Conservation (phyloP, 2,329 filamentous ascomycete genomes). For the Hypoxylon sp. region DNA sequence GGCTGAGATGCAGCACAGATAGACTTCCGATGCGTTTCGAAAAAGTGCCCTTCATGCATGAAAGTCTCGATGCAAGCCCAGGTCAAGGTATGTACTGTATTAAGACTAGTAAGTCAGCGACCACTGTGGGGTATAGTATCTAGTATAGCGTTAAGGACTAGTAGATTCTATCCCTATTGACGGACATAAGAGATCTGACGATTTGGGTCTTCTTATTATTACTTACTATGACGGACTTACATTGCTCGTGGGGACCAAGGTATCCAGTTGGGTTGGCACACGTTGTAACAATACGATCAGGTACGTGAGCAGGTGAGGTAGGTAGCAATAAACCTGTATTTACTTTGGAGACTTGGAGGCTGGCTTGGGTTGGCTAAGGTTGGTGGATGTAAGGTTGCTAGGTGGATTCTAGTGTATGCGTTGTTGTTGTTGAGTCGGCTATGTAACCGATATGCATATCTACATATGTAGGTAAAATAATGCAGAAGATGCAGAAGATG, state of each 20-base stretch:
- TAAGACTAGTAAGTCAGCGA: conserved; percentile 31
- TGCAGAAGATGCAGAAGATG: conserved; percentile 30
- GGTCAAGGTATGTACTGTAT: conserved; percentile 8
- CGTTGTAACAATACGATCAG: conserved; percentile 31
- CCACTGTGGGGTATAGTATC: conserved; percentile 9
- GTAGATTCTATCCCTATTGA: conserved; percentile 24
- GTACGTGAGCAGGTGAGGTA: not conserved
- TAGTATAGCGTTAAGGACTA: not conserved
- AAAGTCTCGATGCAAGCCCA: conserved; percentile 22
- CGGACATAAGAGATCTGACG: conserved; percentile 6
- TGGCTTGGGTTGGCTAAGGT: conserved; percentile 22
- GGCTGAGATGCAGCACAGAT: conserved; percentile 32
- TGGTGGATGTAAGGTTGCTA: conserved; percentile 10
- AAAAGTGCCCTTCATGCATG: conserved; percentile 39
- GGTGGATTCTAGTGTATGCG: conserved; percentile 1
- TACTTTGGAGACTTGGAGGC: conserved; percentile 21
- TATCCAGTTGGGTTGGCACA: conserved; percentile 39
- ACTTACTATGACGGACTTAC: conserved; percentile 30
- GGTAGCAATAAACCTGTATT: conserved; percentile 24
- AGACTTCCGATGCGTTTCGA: conserved; percentile 15
- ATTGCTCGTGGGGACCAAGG: conserved; percentile 24
- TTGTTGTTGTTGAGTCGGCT: conserved; percentile 32
- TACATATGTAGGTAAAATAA: conserved; percentile 15
- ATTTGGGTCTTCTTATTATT: conserved; percentile 22
- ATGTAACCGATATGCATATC: conserved; percentile 36